Conservation (phyloP, 202 grass and related monocot genomes). For the Schoenoplectus tabernaemontani region DNA sequence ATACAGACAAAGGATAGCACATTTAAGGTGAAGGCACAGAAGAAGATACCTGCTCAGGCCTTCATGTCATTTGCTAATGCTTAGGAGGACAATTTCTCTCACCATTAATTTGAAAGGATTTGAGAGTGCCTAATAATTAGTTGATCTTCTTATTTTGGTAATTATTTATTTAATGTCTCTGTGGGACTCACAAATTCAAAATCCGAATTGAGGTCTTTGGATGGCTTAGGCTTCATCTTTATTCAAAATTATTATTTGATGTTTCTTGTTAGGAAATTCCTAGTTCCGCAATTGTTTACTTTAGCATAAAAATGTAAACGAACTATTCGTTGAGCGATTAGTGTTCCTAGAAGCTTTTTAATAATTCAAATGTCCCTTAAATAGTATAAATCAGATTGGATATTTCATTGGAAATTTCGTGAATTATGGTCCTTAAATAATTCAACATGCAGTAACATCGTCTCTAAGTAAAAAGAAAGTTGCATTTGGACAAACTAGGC, state of each 20-base stretch:
- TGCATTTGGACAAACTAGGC: neutral
- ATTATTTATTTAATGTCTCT: neutral
- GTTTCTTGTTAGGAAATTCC: constrained; percentile 4
- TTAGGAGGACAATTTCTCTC: neutral
- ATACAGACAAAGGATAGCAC: constrained; percentile 40
- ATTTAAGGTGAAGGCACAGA: constrained; percentile 29
- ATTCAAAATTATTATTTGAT: neutral
- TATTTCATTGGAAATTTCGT: neutral
- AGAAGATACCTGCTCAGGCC: constrained; percentile 25
- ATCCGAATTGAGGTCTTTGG: too few species aligned
- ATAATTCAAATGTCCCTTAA: neutral
- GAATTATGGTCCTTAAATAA: neutral
- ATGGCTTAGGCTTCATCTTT: too few species aligned
- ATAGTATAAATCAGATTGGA: neutral
- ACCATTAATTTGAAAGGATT: neutral
- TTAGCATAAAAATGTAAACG: neutral
- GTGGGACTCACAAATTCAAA: too few species aligned
- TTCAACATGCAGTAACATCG: neutral
- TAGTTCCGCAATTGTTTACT: neutral
- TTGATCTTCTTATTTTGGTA: neutral
- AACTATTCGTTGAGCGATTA: neutral
- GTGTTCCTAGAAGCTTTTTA: neutral
- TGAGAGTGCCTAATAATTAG: neutral
- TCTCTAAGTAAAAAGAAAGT: neutral
- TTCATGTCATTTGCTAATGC: constrained; percentile 4